Percentiles rank a stretch among this genome's conserved stretches.
Conservation (phyloP, 164 flowering plant genomes). For the Platanus orientalis region DNA sequence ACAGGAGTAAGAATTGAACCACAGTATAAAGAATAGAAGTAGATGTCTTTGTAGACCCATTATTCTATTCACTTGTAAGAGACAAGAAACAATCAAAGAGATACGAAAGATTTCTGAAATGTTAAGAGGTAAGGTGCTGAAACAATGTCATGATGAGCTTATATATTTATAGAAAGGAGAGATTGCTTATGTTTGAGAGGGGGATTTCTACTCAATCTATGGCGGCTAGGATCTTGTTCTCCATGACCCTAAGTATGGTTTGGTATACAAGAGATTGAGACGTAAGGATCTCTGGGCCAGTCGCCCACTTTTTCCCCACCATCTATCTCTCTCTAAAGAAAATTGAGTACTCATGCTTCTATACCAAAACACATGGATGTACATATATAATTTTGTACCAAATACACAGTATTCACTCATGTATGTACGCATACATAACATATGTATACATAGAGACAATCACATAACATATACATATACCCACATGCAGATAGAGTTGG, state of each 20-base stretch:
- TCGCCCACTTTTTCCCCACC: neutral
- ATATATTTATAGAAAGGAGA: constrained; percentile 24
- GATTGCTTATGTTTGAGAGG: neutral
- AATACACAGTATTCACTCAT: too few relatives aligned
- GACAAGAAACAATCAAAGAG: constrained; percentile 1
- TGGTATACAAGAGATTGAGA: constrained; percentile 27
- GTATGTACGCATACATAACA: too few relatives aligned
- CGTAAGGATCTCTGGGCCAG: constrained; percentile 23
- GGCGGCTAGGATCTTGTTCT: constrained; percentile 8
- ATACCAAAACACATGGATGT: too few relatives aligned
- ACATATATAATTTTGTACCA: too few relatives aligned
- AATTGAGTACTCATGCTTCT: too few relatives aligned
- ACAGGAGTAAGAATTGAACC: constrained; percentile 13
- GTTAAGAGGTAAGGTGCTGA: constrained; percentile 16
- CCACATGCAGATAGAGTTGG: neutral
- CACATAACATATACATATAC: neutral
- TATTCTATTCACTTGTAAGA: constrained; percentile 1
- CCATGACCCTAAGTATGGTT: constrained; percentile 22
- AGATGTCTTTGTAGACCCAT: constrained; percentile 17
- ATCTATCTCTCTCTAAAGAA: neutral
- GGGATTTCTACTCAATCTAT: constrained; percentile 12
- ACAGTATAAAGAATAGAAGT: constrained; percentile 14
- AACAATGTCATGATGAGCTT: constrained; percentile 15
- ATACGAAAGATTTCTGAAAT: constrained; percentile 1
- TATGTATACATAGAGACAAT: too few relatives aligned